A percentile compares a stretch with the other conserved stretches of the same genome.
phyloP scores from a whole-genome alignment of 495 filamentous ascomycete genomes.

The Xylaria acuta region DNA sequence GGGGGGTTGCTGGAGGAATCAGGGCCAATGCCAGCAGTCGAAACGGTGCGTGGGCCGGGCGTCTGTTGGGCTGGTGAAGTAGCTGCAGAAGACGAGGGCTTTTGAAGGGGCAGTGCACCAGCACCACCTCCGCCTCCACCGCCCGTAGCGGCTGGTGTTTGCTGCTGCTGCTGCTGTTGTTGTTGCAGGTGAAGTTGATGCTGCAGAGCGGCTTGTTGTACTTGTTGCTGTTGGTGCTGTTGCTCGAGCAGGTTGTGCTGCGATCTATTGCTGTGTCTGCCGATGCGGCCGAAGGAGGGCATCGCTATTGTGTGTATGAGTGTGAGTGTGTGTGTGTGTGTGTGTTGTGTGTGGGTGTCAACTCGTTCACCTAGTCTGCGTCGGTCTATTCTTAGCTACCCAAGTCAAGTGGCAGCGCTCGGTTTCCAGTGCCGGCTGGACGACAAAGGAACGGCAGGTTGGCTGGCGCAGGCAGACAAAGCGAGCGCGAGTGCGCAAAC shows the following conservation, averaged over 20 bases:
- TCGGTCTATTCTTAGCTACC: slow-evolving; percentile 23
- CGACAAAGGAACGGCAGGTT: slow-evolving; percentile 21
- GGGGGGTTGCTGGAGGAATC: slow-evolving; percentile 45
- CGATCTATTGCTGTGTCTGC: slow-evolving; percentile 55
- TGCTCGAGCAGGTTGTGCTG: slow-evolving; percentile 57
- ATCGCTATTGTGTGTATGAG: slow-evolving; percentile 51
- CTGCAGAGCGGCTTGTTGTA: slow-evolving; percentile 30
- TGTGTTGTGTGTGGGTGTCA: no score
- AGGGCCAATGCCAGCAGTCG: slow-evolving; percentile 33
- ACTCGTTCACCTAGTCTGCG: not conserved
- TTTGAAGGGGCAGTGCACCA: slow-evolving; percentile 37
- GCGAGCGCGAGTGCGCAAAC: slow-evolving; percentile 19
- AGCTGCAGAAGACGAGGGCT: slow-evolving; percentile 28
- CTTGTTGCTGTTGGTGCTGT: slow-evolving; percentile 40
- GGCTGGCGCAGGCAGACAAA: slow-evolving; percentile 16
- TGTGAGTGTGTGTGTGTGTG: no score
- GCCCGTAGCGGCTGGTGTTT: slow-evolving; percentile 41
- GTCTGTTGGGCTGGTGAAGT: slow-evolving; percentile 21
- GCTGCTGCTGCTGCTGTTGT: slow-evolving; percentile 36
- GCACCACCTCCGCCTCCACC: slow-evolving; percentile 37
- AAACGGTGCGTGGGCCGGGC: slow-evolving; percentile 33
- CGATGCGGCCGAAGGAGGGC: slow-evolving; percentile 53
- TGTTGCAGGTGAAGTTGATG: slow-evolving; percentile 37
- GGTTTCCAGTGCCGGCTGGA: slow-evolving; percentile 19
- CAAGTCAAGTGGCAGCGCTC: slow-evolving; percentile 8